These are phyloP conservation scores for Candida morakotiae DNA, from an alignment of 805 yeast species.

Conservation along the genomic window DNA sequence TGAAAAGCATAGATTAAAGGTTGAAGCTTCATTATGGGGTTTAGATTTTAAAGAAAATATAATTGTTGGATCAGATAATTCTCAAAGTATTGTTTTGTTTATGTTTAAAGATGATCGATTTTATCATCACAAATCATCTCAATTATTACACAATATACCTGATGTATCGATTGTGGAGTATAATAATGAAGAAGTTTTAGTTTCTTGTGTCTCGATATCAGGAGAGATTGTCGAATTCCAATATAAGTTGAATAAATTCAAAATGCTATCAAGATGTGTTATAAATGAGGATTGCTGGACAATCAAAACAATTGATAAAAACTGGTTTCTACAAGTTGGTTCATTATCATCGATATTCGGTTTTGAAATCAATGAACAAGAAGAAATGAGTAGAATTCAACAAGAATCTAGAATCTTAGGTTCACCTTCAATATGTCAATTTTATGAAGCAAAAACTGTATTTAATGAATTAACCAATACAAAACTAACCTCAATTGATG, in stretches of 20 bases:
- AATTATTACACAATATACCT: constrained; percentile 53
- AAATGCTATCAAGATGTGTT: constrained; percentile 25
- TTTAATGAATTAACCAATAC: constrained; percentile 11
- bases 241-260: constrained; percentile 18
- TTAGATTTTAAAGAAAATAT: constrained; percentile 41
- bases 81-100: constrained; percentile 42
- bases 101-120: constrained; percentile 25
- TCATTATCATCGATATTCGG: constrained; percentile 47
- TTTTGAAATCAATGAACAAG: constrained; percentile 26
- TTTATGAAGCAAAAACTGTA: constrained; percentile 23
- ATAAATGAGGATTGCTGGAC: constrained; percentile 56
- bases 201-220: constrained; percentile 41
- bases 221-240: constrained; percentile 41
- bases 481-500: constrained; percentile 24
- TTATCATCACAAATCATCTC: constrained; percentile 34
- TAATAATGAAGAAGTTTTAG: constrained; percentile 23
- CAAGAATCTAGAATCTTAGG: constrained; percentile 42
- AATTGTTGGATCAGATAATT: constrained; percentile 52
- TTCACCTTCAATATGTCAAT: constrained; percentile 29
- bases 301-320: constrained; percentile 32
- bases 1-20: constrained; percentile 21
- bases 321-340: constrained; percentile 46
- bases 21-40: constrained; percentile 60
- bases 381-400: constrained; percentile 23
- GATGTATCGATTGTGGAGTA: constrained; percentile 31